Conservation (phyloP, 129 eudicot species). For the Flaveria bidentis region DNA sequence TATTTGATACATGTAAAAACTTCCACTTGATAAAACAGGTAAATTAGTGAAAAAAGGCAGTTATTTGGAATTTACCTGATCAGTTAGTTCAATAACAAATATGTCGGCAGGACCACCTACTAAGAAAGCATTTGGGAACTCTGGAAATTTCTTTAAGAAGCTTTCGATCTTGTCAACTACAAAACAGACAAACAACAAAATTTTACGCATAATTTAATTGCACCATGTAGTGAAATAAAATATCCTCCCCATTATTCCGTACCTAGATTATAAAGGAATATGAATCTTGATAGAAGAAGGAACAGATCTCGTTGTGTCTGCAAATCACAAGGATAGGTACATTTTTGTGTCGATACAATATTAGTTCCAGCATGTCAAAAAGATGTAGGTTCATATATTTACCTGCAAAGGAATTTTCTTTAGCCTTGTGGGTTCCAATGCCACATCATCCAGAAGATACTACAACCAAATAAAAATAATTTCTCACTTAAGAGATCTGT, state of each 20-base stretch:
- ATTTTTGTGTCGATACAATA: background rate
- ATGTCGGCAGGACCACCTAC: slow-evolving; percentile 78
- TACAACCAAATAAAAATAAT: slow-evolving; percentile 32
- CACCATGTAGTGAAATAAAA: slow-evolving; percentile 7
- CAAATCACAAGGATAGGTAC: slow-evolving; percentile 11
- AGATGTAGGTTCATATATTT: background rate
- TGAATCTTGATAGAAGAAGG: slow-evolving; percentile 84
- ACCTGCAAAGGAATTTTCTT: slow-evolving; percentile 73
- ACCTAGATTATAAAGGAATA: slow-evolving; percentile 78
- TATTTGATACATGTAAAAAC: background rate
- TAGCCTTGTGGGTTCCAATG: slow-evolving; percentile 55
- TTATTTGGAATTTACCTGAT: slow-evolving; percentile 57
- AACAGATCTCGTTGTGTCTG: slow-evolving; percentile 89
- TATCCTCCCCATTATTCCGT: background rate
- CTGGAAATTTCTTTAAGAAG: slow-evolving; percentile 70
- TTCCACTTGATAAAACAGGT: background rate
- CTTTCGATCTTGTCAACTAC: slow-evolving; percentile 69
- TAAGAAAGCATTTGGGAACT: slow-evolving; percentile 76
- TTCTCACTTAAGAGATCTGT: background rate
- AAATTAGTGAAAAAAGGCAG: slow-evolving; percentile 3
- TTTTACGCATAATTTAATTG: background rate
- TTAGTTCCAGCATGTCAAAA: background rate
- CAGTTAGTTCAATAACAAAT: slow-evolving; percentile 78
- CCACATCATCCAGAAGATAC: slow-evolving; percentile 89
- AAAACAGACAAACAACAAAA: background rate